A percentile compares a stretch with the other conserved stretches of the same genome.
Conservation (phyloP, 805 yeast species). For the Lachancea thermotolerans region DNA sequence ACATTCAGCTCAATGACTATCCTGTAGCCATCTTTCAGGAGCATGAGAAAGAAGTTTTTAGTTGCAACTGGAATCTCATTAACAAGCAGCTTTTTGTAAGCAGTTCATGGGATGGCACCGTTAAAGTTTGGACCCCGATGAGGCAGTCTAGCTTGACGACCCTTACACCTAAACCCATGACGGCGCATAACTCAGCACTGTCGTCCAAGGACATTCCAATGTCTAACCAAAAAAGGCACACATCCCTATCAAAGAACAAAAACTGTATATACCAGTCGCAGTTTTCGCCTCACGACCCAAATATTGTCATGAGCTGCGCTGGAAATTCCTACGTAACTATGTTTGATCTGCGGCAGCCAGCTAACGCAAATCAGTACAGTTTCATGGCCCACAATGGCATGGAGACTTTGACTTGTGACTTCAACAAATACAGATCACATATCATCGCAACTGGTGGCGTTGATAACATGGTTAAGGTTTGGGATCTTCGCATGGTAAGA, state of each 20-base stretch:
- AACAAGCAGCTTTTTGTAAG: constrained; percentile 65
- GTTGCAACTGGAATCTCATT: constrained; percentile 66
- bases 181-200: constrained; percentile 20
- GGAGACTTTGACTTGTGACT: constrained; percentile 76
- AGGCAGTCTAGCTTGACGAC: constrained; percentile 53
- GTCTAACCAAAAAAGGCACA: constrained; percentile 32
- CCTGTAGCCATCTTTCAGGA: constrained; percentile 74
- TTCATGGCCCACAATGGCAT: constrained; percentile 72
- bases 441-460: constrained; percentile 89
- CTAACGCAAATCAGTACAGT: constrained; percentile 49
- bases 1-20: constrained; percentile 54
- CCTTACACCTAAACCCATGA: constrained; percentile 33
- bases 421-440: constrained; percentile 80
- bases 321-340: constrained; percentile 67
- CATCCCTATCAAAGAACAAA: constrained; percentile 32
- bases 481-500: constrained; percentile 78
- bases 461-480: constrained; percentile 72
- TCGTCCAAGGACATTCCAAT: constrained; percentile 27
- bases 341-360: constrained; percentile 74
- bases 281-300: constrained; percentile 81
- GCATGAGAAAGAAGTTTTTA: constrained; percentile 69
- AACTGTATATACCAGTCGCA: constrained; percentile 74
- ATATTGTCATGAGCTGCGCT: constrained; percentile 58
- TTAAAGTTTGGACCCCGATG: constrained; percentile 70
- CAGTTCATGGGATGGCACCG: constrained; percentile 88